phyloP scores from a whole-genome alignment of 768 basidiomycete genomes.

The Mycena maculata region DNA sequence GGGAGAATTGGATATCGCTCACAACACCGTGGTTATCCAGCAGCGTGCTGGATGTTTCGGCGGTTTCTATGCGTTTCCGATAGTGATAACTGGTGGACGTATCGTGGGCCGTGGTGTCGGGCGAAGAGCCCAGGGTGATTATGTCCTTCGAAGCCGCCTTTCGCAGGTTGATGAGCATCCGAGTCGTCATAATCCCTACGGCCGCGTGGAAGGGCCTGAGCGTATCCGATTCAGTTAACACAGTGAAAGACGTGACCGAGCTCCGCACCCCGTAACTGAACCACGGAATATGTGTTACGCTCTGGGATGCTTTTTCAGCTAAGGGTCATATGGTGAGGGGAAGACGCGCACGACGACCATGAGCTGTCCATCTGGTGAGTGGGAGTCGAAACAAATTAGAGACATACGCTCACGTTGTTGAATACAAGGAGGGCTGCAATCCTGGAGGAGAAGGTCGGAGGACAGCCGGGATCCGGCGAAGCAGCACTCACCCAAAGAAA shows the following conservation, averaged over 20 bases:
- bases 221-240: neutral
- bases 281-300: conserved; percentile 60
- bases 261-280: conserved; percentile 56
- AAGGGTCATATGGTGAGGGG: neutral
- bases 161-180: conserved; percentile 58
- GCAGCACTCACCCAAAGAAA: conserved; percentile 52
- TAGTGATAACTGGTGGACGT: too few species aligned
- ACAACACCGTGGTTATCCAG: too few species aligned
- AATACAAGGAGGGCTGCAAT: conserved; percentile 53
- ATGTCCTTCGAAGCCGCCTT: conserved; percentile 42
- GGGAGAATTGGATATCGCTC: too few species aligned
- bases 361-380: conserved; percentile 7
- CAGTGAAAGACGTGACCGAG: neutral
- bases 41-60: too few species aligned
- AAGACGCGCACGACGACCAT: conserved; percentile 29
- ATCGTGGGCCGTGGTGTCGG: neutral
- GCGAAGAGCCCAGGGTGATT: neutral
- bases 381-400: neutral
- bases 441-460: conserved; percentile 37
- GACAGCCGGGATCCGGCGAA: too few species aligned
- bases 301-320: conserved; percentile 31
- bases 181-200: conserved; percentile 56
- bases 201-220: conserved; percentile 60
- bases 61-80: too few species aligned
- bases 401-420: conserved; percentile 54